Base-by-base conservation (phyloP, 2,329 filamentous ascomycete genomes). In the Cryphonectria radicalis region DNA sequence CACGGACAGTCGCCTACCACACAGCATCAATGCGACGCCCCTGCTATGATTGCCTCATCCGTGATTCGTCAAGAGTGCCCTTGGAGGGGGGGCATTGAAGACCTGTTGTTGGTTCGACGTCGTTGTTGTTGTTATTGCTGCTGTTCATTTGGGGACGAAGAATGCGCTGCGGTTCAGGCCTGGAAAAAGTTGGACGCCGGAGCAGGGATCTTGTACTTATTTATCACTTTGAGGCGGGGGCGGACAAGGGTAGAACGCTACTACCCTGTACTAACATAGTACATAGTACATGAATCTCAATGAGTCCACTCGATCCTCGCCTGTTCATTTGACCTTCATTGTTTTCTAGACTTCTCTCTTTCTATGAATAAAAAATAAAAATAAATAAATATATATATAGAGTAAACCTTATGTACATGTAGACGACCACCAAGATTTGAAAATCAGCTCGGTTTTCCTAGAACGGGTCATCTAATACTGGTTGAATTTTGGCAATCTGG, bases 1-100 rank as follows among this genome's bases (percentile, higher is more conserved):
- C 66, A 73, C 64, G 50, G 66, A 65, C 68, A 70, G 68, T 60
- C 72, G 66, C 70, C 70, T 72, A 63, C 70, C 70, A 66, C 67
- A 68, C 67, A 72, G 72, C 72, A 73, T 73, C 66, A 72, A 73
- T 68, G 72, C 72, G 53, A 68, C 57, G 62, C 68, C 50, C 22
- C 53, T 72, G 67, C 60, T 73, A 68, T 72, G 55, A 66, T 67
- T 66, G 67, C 63, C 55, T 68, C 72, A 72, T 73, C 37, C 72
- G 72, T 57, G 59, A 50, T 57, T 59, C 46, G 55, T 60, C 13
- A 42, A 32, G 50, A 40, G 66, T 40, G 72, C 63, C n/a, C 17
- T 57, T 40, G 63, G 11, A 28, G 53, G 22, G 17, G 17, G 53
- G 53, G 25, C 55, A 59, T 32, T 7, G 5, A 14, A 66, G 70